Evolutionary conservation across 2,329 filamentous ascomycete genomes (phyloP).

Genomic region (Sclerotinia sclerotiorum): DNA sequence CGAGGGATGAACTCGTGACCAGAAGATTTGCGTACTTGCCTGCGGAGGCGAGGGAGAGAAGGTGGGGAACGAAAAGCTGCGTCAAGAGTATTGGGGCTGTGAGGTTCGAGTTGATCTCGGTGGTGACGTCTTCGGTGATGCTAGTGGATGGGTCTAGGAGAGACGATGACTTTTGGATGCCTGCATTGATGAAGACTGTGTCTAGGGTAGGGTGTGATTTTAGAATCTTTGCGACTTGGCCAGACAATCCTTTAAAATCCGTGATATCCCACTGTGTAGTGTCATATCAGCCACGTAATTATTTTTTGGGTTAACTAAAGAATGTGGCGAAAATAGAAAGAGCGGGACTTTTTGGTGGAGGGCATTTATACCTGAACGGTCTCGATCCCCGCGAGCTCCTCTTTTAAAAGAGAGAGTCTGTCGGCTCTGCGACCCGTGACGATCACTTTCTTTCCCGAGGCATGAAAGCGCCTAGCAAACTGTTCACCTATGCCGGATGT

Average conservation of each 20-base stretch:
- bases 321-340: too few species aligned
- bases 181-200: conserved; percentile 40
- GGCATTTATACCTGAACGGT: too few species aligned
- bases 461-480: conserved; percentile 47
- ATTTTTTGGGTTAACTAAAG: too few species aligned
- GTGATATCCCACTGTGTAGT: conserved; percentile 21
- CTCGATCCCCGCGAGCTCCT: too few species aligned
- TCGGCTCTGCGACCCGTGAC: conserved; percentile 48
- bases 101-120: conserved; percentile 31
- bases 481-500: conserved; percentile 54
- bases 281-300: conserved; percentile 26
- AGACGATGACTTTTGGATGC: conserved; percentile 36
- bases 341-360: too few species aligned
- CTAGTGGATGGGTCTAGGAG: conserved; percentile 32
- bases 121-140: conserved; percentile 8
- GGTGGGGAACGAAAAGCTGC: conserved; percentile 37
- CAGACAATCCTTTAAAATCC: conserved; percentile 7
- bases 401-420: too few species aligned
- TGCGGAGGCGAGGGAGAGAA: conserved; percentile 25
- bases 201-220: conserved; percentile 32
- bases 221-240: not conserved
- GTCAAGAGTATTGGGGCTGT: conserved; percentile 38
- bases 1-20: conserved; percentile 37
- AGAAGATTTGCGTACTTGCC: conserved; percentile 32
- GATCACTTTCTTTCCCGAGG: conserved; percentile 50